Evolutionary conservation across 2,329 filamentous ascomycete genomes (phyloP), one percentile per base, ranked within the genome.

Genomic region (Neopestalotiopsis clavispora): DNA sequence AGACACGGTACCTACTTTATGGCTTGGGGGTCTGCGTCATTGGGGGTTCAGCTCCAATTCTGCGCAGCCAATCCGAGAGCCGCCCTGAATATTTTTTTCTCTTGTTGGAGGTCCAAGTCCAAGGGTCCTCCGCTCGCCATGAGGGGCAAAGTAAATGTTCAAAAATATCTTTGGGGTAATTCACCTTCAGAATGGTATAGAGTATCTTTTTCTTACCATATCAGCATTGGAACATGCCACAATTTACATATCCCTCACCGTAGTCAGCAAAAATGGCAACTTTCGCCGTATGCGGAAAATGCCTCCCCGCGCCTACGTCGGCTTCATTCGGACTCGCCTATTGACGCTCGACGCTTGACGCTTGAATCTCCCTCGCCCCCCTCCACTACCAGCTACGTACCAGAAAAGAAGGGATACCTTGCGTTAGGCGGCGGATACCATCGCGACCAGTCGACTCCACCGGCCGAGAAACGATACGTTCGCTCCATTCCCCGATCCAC

Each of bases 241-340:
- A 28, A 4, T n/a, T 45, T 45, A 13, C 42, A 45, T 45, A 28
- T 28, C 23, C 23, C n/a, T 14, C 13, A 45, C n/a, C 42, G n/a
- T 45, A 45, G 42, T 45, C 42, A n/a, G 42, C 56, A 64, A 42
- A 17, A 42, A 42, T 64, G 58, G 58, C 58, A 32, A 61, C 30
- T 61, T 34, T 61, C 58, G 30, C 58, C 58, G 30, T 61, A 14
- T 61, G 30, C 58, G 30, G 58, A 28, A 30, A 14, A 34, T 34
- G 12, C 30, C 23, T 23, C 58, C 23, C 17, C 58, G 42, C 42
- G 23, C 23, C 58, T 34, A 12, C 23, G 30, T 61, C 58, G 58
- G 58, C 30, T 32, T 30, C 20, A 30, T 61, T 61, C 30, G 23
- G 58, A 34, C 14, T 28, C 23, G 23, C 30, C 28, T 13, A 34